Evolutionary conservation across 106 monocot genomes (phyloP).

Genomic region (Apostasia ramifera): DNA sequence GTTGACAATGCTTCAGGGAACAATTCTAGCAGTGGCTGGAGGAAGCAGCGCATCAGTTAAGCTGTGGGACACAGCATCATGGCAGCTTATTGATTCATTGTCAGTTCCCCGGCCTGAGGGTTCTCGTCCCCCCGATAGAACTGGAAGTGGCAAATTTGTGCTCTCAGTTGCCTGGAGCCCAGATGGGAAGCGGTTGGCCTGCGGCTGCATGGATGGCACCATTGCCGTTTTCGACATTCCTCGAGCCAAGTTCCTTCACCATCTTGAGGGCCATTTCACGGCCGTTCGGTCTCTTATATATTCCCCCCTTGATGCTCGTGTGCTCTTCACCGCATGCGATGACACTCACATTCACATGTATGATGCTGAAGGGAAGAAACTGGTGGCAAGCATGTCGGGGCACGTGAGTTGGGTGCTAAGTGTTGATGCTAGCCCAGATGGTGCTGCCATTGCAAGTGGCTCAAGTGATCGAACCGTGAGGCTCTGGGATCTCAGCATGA

Average conservation of each 20-base stretch:
- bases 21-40: conserved; percentile 85
- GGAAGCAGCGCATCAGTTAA: conserved; percentile 83
- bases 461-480: conserved; percentile 87
- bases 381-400: conserved; percentile 84
- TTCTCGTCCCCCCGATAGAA: conserved; percentile 39
- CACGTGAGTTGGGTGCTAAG: conserved; percentile 81
- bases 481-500: conserved; percentile 89
- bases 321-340: conserved; percentile 84
- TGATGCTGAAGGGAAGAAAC: conserved; percentile 74
- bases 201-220: conserved; percentile 85
- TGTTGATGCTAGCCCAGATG: conserved; percentile 88
- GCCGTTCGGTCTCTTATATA: conserved; percentile 83
- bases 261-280: conserved; percentile 89
- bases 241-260: conserved; percentile 82
- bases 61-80: conserved; percentile 91
- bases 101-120: conserved; percentile 62
- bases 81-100: conserved; percentile 60
- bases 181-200: conserved; percentile 70
- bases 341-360: conserved; percentile 85
- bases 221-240: conserved; percentile 71
- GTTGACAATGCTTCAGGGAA: conserved; percentile 34
- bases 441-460: conserved; percentile 78
- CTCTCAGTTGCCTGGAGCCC: conserved; percentile 97
- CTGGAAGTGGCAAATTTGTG: conserved; percentile 66
- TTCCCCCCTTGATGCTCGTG: conserved; percentile 75